Evolutionary conservation across 1,284 basidiomycete genomes (phyloP), one percentile per base, ranked within the genome.

Genomic region (Rhodotorula sp.): DNA sequence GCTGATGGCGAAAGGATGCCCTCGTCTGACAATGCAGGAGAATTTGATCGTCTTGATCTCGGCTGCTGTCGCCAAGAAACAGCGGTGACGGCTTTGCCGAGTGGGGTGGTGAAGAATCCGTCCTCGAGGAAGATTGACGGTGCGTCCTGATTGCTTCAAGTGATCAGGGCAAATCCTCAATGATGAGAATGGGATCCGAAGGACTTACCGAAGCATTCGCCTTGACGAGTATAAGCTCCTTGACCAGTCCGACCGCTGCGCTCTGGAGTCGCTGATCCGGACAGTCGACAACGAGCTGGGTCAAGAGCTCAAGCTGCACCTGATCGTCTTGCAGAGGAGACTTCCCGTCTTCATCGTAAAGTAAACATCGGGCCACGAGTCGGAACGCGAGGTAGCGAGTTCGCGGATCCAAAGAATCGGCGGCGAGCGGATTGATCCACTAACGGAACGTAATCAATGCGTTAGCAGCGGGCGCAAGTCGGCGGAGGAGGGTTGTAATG

Each of bases 361-460:
- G 5, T 8, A 72, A 14, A 15, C 64, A 48, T 6, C 60, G 63
- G 0, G 62, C n/a, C 26, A 72, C 4, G 29, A 72, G 71, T n/a
- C 65, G 62, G 62, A 67, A 72, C 24, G 71, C 58, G 56, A 69
- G 59, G 60, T 70, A 72, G 33, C 71, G 71, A 7, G 46, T 62
- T 3, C 17, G 15, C 0, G 71, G 56, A 17, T 33, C 12, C 22
- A 62, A 44, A 0, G 71, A 72, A 18, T 54, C 48, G 6, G 71
- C 48, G 18, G 71, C 42, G 56, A 67, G 64, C 22, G 65, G 53
- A 3, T 53, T 58, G 37, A 72, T 48, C 46, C 69, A 30, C 71
- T 72, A 60, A 15, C 12, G 4, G 4, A 45, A 37, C 15, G 20
- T 1, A 4, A 22, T 1, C 24, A 4, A 22, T 1, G 22, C 17